A percentile compares a stretch with the other conserved stretches of the same genome.
These are phyloP conservation scores for Allium sativum DNA, from an alignment of 106 monocot species.

Conservation along the genomic window DNA sequence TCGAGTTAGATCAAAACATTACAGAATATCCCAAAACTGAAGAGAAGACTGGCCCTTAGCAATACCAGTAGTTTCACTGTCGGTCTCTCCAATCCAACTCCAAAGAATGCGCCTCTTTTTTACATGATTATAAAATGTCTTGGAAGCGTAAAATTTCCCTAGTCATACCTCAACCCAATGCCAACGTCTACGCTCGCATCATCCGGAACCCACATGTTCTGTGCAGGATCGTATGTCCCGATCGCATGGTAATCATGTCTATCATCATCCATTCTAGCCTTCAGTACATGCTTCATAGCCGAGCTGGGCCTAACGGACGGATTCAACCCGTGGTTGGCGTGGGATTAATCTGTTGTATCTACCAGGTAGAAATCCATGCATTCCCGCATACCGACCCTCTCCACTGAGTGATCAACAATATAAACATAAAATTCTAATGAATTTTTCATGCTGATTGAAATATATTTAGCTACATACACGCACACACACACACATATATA, in stretches of 20 bases:
- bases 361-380: constrained; percentile 60
- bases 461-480: too few relatives aligned
- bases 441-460: too few relatives aligned
- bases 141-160: constrained; percentile 86
- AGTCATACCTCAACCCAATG: constrained; percentile 50
- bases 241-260: constrained; percentile 46
- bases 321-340: constrained; percentile 1
- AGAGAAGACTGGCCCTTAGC: constrained; percentile 79
- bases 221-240: constrained; percentile 20
- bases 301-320: background rate
- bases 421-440: too few relatives aligned
- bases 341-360: background rate
- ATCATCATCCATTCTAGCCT: constrained; percentile 61
- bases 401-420: constrained; percentile 40
- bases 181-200: constrained; percentile 37
- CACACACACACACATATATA: too few relatives aligned
- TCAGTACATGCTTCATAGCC: constrained; percentile 42
- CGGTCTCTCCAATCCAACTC: constrained; percentile 80
- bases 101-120: constrained; percentile 52
- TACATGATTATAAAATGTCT: constrained; percentile 67
- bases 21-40: constrained; percentile 21
- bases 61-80: constrained; percentile 56
- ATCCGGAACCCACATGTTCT: constrained; percentile 32
- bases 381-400: constrained; percentile 61
- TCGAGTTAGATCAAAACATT: background rate